Base-by-base conservation (phyloP, 75 land plant species). In the Picea sitchensis region DNA sequence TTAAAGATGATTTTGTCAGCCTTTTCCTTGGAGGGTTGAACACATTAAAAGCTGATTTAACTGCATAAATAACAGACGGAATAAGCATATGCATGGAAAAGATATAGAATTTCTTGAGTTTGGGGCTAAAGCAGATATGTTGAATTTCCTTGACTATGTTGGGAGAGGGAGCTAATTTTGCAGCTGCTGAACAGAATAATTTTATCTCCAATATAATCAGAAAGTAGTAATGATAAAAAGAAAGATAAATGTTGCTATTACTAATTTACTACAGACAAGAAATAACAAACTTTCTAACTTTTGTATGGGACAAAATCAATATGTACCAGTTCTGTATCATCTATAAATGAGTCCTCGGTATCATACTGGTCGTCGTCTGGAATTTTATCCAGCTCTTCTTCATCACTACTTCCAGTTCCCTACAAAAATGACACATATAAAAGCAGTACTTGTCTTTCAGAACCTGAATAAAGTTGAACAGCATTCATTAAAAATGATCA, bases 271-370 rank as follows among this genome's bases (percentile, higher is more conserved):
- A 14, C 41, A 15, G 17, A 14, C 20, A 44, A 56, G 18, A 30
- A 65, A 30, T 14, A 30, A 30, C 30, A 80, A 78, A n/a, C 41
- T 56, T 34, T 47, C 59, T 47, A 21, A 76, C 80, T 78, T 65
- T 26, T 7, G 38, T 14, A 61, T 44, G 32, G 23, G 44, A 30
- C 41, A 63, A 79, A 11, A 85, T 89, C 2, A 80, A 77, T n/a
- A 67, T 41, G 17, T 85, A 98, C 99, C 96, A 98, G 83, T 76
- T 98, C 99, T 63, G 87, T 82, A 82, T 98, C 99, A 84, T 98
- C 98, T n/a, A 98, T 98, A 63, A 98, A 98, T 62, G 98, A 92
- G 83, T 98, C 99, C 74, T 98, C 99, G 8, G 99, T 98, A 82
- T 98, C 93, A 82, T 95, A 98, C 65, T 95, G 94, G 87, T 95